Percentiles rank a stretch among this genome's conserved stretches.
Evolutionary conservation across 306 rosid species (phyloP).

Genomic region (Inga oerstediana): DNA sequence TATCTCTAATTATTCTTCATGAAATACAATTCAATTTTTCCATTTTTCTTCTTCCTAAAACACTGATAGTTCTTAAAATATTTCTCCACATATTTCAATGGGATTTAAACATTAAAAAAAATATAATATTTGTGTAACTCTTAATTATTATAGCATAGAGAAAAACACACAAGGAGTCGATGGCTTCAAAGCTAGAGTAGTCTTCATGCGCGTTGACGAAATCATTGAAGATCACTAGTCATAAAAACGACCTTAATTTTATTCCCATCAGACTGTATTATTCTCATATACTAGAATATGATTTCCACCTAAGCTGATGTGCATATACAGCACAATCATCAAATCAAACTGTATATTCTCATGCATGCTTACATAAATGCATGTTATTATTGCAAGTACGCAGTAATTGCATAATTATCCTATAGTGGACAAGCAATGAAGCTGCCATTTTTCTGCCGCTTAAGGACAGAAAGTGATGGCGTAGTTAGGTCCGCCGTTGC

Average conservation of each 20-base stretch:
- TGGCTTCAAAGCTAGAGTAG: background rate
- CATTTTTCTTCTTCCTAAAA: no score
- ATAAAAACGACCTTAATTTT: background rate
- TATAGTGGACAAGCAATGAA: background rate
- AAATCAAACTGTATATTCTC: background rate
- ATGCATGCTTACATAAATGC: background rate
- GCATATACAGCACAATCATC: background rate
- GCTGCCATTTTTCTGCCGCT: background rate
- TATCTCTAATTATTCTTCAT: no score
- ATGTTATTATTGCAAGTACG: background rate
- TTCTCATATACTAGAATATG: background rate
- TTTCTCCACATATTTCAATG: no score
- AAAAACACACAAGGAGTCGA: background rate
- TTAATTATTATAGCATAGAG: background rate
- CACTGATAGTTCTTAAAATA: no score
- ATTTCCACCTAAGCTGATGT: background rate
- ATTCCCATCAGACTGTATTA: background rate
- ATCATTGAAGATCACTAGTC: background rate
- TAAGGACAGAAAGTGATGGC: slow-evolving; percentile 44
- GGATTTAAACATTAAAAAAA: no score
- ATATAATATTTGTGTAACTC: background rate
- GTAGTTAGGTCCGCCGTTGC: slow-evolving; percentile 38
- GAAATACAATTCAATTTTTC: no score
- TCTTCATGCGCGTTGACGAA: background rate
- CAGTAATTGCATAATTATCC: background rate